phyloP scores from a whole-genome alignment of 352 stramenopile species.

The Pythium biforme region DNA sequence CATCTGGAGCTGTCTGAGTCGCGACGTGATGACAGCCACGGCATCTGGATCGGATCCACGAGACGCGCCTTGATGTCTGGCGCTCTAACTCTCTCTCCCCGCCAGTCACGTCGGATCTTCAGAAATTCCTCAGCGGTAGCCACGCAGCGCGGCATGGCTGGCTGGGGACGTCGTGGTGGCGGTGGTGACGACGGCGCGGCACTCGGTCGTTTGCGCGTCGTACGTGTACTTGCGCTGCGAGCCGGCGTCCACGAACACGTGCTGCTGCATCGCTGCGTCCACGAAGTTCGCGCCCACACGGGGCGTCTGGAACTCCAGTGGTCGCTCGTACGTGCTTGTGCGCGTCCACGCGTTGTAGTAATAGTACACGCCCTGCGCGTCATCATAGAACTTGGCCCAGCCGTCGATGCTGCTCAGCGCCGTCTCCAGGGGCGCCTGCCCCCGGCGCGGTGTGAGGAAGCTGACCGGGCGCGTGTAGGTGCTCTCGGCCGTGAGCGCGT shows the following conservation, averaged over 20 bases:
- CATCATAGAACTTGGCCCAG: constrained; percentile 64
- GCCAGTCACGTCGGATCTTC: not conserved
- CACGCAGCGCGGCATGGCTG: not conserved
- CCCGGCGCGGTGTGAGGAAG: constrained; percentile 32
- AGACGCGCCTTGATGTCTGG: not conserved
- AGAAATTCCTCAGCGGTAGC: constrained; percentile 9
- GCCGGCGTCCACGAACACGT: constrained; percentile 40
- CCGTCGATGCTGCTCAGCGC: constrained; percentile 23
- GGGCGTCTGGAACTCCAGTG: constrained; percentile 42
- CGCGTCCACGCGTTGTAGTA: constrained; percentile 60
- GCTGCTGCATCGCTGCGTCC: constrained; percentile 3
- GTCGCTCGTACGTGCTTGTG: constrained; percentile 44
- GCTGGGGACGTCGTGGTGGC: not conserved
- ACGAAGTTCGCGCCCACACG: constrained; percentile 26
- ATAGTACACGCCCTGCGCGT: constrained; percentile 51
- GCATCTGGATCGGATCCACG: not conserved
- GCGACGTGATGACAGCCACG: constrained; percentile 1
- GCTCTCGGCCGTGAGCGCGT: constrained; percentile 65
- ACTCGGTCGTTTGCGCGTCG: constrained; percentile 53
- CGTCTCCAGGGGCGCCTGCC: constrained; percentile 16
- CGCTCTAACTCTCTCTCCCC: not conserved
- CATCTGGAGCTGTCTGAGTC: constrained; percentile 3
- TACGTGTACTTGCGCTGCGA: constrained; percentile 48
- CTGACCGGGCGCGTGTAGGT: constrained; percentile 50
- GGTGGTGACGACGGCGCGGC: constrained; percentile 26